Base-by-base conservation (phyloP, 352 stramenopile species). In the Globisporangium spiculum region DNA sequence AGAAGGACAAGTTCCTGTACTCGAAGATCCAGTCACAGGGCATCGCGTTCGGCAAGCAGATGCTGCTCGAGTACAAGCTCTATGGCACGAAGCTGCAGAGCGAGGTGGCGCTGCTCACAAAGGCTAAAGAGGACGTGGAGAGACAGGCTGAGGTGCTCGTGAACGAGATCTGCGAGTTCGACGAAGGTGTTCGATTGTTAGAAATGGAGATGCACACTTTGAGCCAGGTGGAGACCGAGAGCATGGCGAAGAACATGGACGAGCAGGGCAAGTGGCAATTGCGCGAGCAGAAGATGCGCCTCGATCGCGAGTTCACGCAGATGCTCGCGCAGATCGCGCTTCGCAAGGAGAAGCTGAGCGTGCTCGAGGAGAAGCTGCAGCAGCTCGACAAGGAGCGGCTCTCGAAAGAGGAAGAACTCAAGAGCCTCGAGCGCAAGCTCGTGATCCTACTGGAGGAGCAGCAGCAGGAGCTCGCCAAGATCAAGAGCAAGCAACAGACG, bases 21-120 rank as follows among this genome's bases (percentile, higher is more conserved):
- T 96, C 86, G 48, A 94, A 94, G 57, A 96, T 86, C 46, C 96
- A 99, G 80, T 91, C 82, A 4, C 93, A 97, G 72, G 93, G 94
- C 16, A 97, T 99, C 69, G 89, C 97, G 68, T 97, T 98, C 68
- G 96, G 93, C 48, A 93, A 97, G 65, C 94, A 98, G 75, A 96
- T 98, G 79, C 84, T 98, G 22, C 73, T 98, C 18, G 94, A 98
- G 80, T 98, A 98, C 86, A 98, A 98, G 72, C 79, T 98, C 8
- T 91, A 97, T 67, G 96, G 90, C 9, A 98, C 93, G 34, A 93
- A 97, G 65, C 78, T 99, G 24, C 94, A 99, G 72, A 97, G 86
- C 46, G 96, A 99, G 69, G 87, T 98, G 0, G 86, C 89, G 38
- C 63, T 98, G 58, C 82, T 99, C 3, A 89, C 87, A 5, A 74